Conservation (phyloP, 2,329 filamentous ascomycete species). For the Tetracladium maxilliforme region DNA sequence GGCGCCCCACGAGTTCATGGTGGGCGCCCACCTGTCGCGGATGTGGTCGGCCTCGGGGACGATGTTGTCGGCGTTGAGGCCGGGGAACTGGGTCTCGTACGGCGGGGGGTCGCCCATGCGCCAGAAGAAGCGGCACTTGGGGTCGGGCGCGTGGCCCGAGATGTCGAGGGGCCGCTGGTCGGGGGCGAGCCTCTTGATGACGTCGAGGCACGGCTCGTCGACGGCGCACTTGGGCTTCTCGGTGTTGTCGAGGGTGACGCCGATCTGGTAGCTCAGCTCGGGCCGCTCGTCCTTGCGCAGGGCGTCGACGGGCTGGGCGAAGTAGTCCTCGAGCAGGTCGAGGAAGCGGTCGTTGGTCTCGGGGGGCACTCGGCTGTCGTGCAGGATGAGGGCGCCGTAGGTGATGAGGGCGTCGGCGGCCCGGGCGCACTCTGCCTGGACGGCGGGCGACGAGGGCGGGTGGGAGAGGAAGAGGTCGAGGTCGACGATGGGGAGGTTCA, state of each 20-base stretch:
- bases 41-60: constrained; percentile 33
- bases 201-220: constrained; percentile 41
- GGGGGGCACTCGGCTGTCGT: constrained; percentile 42
- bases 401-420: constrained; percentile 41
- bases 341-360: constrained; percentile 40
- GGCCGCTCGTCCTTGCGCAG: constrained; percentile 38
- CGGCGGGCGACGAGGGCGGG: constrained; percentile 23
- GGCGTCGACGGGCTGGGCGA: constrained; percentile 34
- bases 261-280: constrained; percentile 43
- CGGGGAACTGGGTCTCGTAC: constrained; percentile 38
- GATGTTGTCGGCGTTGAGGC: constrained; percentile 38
- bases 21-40: constrained; percentile 31
- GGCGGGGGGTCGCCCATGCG: constrained; percentile 38
- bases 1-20: constrained; percentile 41
- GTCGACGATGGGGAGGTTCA: constrained; percentile 45
- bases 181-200: constrained; percentile 38
- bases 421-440: constrained; percentile 33
- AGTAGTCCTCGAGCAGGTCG: constrained; percentile 50
- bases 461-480: constrained; percentile 38
- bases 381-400: constrained; percentile 43
- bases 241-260: constrained; percentile 47
- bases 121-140: constrained; percentile 51
- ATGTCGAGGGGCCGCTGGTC: constrained; percentile 43
- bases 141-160: constrained; percentile 37
- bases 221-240: constrained; percentile 50